Conservation (phyloP, 805 yeast species). For the Saccharomycopsis vini region DNA sequence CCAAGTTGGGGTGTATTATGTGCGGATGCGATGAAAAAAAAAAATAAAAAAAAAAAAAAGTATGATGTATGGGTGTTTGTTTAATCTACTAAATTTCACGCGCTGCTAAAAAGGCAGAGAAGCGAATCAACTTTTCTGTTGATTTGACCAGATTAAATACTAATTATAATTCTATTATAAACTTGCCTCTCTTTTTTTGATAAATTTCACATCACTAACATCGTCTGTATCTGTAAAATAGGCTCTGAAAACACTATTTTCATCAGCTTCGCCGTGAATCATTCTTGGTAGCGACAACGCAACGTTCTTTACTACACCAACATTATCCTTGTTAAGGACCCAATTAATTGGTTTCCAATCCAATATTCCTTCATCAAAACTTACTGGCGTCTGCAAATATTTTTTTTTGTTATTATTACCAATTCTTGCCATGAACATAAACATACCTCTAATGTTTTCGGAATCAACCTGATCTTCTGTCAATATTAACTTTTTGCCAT, state of each 20-base stretch:
- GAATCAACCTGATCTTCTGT: background rate
- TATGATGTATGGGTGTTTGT: too few species aligned
- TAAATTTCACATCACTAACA: background rate
- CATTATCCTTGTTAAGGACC: conserved; percentile 11
- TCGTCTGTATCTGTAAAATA: conserved; percentile 4
- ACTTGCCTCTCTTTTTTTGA: background rate
- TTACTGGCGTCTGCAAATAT: conserved; percentile 1
- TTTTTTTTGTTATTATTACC: background rate
- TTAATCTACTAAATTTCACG: too few species aligned
- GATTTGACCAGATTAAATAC: too few species aligned
- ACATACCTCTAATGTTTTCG: conserved; percentile 14
- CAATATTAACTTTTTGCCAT: background rate
- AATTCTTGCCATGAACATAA: conserved; percentile 9
- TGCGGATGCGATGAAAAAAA: too few species aligned
- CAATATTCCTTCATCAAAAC: conserved; percentile 16
- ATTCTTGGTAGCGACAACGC: conserved; percentile 1
- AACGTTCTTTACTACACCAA: conserved; percentile 16
- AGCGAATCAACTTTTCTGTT: too few species aligned
- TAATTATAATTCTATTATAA: too few species aligned
- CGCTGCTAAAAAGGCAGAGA: too few species aligned
- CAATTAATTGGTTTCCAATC: conserved; percentile 16
- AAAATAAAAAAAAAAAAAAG: too few species aligned
- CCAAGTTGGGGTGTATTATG: too few species aligned
- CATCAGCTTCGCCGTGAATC: conserved; percentile 3
- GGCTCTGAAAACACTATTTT: conserved; percentile 9